Evolutionary conservation across 2,329 filamentous ascomycete species (phyloP).

Genomic region (Phialophora tarda): DNA sequence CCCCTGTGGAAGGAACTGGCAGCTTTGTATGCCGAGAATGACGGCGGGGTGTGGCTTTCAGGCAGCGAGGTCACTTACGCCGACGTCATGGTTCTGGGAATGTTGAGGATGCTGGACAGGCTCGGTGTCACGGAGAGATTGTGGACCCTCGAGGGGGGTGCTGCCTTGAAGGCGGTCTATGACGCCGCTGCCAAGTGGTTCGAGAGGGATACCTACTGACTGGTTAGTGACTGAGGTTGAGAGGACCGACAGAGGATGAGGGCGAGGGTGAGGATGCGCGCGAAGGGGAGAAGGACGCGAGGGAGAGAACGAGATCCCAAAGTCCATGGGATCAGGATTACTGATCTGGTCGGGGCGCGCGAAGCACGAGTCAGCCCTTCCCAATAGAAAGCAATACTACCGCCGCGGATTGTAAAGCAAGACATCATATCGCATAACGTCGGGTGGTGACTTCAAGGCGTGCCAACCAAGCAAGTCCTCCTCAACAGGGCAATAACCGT

Average conservation of each 20-base stretch:
- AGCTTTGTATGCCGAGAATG: conserved; percentile 59
- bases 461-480: not conserved
- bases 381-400: not conserved
- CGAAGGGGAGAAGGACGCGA: not conserved
- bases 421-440: not conserved
- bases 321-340: not conserved
- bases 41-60: conserved; percentile 65
- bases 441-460: not conserved
- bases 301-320: not conserved
- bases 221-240: not conserved
- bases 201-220: conserved; percentile 34
- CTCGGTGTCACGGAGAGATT: conserved; percentile 23
- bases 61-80: conserved; percentile 63
- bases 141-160: conserved; percentile 23
- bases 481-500: not conserved
- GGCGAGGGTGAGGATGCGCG: not conserved
- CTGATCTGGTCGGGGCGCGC: not conserved
- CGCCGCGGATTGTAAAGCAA: not conserved
- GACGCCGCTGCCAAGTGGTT: conserved; percentile 32
- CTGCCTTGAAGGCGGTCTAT: conserved; percentile 29
- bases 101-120: conserved; percentile 53
- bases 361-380: not conserved
- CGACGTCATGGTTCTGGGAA: conserved; percentile 63
- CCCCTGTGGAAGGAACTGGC: conserved; percentile 47
- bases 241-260: not conserved